A percentile compares a stretch with the other conserved stretches of the same genome.
phyloP scores from a whole-genome alignment of 2,329 filamentous ascomycete genomes.

The Mariannaea sp. region DNA sequence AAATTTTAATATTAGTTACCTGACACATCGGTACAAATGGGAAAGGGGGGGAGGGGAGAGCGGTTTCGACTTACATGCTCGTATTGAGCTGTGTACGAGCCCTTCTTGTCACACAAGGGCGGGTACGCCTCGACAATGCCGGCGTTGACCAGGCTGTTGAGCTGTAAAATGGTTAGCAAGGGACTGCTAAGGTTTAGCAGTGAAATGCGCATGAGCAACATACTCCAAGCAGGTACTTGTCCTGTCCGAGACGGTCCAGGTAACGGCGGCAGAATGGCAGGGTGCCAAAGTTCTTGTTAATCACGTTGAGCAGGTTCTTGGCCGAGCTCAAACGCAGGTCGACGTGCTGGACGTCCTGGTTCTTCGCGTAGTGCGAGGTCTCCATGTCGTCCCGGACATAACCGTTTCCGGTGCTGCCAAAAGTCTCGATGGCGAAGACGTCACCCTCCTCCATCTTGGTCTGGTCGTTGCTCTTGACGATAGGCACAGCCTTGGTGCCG shows the following conservation, averaged over 20 bases:
- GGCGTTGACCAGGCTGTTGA: slow-evolving; percentile 82
- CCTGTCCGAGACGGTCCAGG: slow-evolving; percentile 88
- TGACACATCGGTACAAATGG: background rate
- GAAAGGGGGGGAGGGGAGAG: no score
- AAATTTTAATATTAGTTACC: slow-evolving; percentile 40
- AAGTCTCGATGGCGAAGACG: slow-evolving; percentile 94
- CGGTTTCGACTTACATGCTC: slow-evolving; percentile 78
- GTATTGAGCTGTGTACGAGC: slow-evolving; percentile 91
- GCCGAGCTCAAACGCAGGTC: slow-evolving; percentile 79
- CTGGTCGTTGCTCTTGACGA: slow-evolving; percentile 84
- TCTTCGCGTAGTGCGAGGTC: slow-evolving; percentile 85
- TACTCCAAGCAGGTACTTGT: slow-evolving; percentile 91
- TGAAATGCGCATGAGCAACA: slow-evolving; percentile 43
- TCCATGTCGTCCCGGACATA: slow-evolving; percentile 88
- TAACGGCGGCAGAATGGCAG: slow-evolving; percentile 90
- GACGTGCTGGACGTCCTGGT: slow-evolving; percentile 73
- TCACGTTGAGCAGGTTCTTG: slow-evolving; percentile 82
- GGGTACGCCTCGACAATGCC: slow-evolving; percentile 92
- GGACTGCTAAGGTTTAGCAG: slow-evolving; percentile 19
- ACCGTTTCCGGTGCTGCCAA: slow-evolving; percentile 90
- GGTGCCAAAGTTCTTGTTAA: slow-evolving; percentile 96
- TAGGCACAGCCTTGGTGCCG: slow-evolving; percentile 90
- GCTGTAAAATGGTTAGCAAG: slow-evolving; percentile 48
- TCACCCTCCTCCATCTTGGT: slow-evolving; percentile 99
- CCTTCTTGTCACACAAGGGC: slow-evolving; percentile 88